Evolutionary conservation across 768 basidiomycete species (phyloP), one percentile per base, ranked within the genome.

Genomic region (Pleurotus eryngii): DNA sequence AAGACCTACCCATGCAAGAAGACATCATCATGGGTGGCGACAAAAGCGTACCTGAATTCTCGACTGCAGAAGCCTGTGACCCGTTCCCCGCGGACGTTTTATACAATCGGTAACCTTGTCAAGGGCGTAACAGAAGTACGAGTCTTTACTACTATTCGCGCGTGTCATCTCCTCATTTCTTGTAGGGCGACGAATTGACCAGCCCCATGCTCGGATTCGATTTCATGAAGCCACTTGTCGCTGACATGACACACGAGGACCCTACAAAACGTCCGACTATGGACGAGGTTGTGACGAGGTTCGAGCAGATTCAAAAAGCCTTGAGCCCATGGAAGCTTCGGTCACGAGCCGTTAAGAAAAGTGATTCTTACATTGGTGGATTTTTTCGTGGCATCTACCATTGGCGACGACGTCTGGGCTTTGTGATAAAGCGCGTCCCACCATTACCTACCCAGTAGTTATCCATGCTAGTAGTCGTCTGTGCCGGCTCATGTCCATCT

Each of bases 1-100:
- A 66, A 1, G 62, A 70, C 5, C 61, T 54, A 0, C 51, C 70
- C 0, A 68, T 72, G 0, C 59, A 62, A 0, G 72, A 72, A 38
- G 38, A 57, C 9, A 70, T 74, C 0, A 67, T 74, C 1, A 59
- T 62, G 46, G 77, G 79, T 0, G 78, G 69, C 1, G 76, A 81
- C 59, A 76, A 71, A 57, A 60, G 70, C 6, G 72, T 72, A 0
- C 74, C 73, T 2, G 74, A 76, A 49, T 70, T 71, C 39, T 57
- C 62, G 27, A 62, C 59, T 8, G 54, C 60, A 3, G 45, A 62
- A 2, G 49, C 62, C 6, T 57, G 66, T 26, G 55, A 74, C 56
- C 68, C 72, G 0, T 76, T 76, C 20, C 59, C 68, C 0, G 70
- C 68, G 0, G 74, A 76, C 27, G 59, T n/a, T 76, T 12, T 76